These are phyloP conservation scores for Podospora didyma DNA, from an alignment of 495 filamentous ascomycete genomes.

Conservation along the genomic window DNA sequence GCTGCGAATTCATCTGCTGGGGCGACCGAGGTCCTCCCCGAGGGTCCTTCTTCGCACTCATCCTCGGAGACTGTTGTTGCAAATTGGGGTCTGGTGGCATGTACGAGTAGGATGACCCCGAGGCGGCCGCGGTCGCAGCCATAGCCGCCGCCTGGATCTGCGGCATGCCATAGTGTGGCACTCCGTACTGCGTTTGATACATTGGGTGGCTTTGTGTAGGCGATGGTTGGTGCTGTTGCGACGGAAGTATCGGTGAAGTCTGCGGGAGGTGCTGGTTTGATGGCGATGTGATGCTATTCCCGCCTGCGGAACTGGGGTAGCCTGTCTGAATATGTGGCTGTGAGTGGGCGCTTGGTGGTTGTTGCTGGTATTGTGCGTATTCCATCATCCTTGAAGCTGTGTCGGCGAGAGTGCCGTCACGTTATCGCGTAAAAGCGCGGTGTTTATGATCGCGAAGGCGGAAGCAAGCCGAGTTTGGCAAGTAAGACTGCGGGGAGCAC, in stretches of 20 bases:
- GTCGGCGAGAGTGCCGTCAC: slow-evolving; percentile 17
- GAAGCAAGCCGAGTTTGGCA: slow-evolving; percentile 5
- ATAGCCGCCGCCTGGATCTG: slow-evolving; percentile 62
- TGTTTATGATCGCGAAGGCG: slow-evolving; percentile 4
- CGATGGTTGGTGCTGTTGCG: slow-evolving; percentile 51
- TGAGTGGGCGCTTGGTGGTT: slow-evolving; percentile 54
- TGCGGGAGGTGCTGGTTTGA: slow-evolving; percentile 48
- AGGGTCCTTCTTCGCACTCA: slow-evolving; percentile 55
- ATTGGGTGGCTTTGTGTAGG: slow-evolving; percentile 54
- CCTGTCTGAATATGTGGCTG: slow-evolving; percentile 34
- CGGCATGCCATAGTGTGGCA: slow-evolving; percentile 32
- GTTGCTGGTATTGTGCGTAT: slow-evolving; percentile 65
- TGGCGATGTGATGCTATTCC: slow-evolving; percentile 59
- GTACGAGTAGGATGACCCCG: slow-evolving; percentile 56
- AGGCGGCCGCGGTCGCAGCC: slow-evolving; percentile 66
- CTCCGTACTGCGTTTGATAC: slow-evolving; percentile 54
- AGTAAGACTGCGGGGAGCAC: slow-evolving; percentile 10
- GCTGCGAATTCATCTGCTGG: slow-evolving; percentile 51
- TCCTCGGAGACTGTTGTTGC: slow-evolving; percentile 59
- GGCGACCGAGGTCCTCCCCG: slow-evolving; percentile 56
- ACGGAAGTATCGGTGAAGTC: slow-evolving; percentile 60
- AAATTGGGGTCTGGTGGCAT: slow-evolving; percentile 52
- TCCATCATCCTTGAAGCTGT: slow-evolving; percentile 55
- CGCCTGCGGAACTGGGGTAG: slow-evolving; percentile 50
- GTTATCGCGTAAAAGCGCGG: slow-evolving; percentile 16